Base-by-base conservation (phyloP, 495 filamentous ascomycete genomes). In the Podospora sp. region DNA sequence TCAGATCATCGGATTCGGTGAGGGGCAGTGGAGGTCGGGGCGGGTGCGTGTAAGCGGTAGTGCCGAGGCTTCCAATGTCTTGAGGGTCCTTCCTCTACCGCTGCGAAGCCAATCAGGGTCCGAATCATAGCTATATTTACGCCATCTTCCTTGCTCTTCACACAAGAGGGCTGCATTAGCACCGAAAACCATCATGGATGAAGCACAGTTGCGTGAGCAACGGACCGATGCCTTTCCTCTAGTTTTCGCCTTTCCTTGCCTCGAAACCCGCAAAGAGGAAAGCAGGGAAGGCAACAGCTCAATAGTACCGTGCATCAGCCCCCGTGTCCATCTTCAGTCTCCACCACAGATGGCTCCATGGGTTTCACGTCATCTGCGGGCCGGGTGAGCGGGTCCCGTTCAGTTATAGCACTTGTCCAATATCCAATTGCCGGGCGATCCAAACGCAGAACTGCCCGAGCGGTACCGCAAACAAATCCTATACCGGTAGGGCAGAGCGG, bases 401-500 rank as follows among this genome's bases (percentile, higher is more conserved):
- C 49, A 49, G 26, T 57, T 49, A 6, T 26, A 16, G 12, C 4
- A 5, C 4, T 8, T 33, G 4, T 33, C 29, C 29, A 33, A 33
- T 22, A 35, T 51, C 67, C 67, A 69, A 69, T 66, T 14, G 52
- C 25, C 18, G n/a, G n/a, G 27, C 11, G 52, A 51, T 27, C 52
- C 59, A 66, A 40, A 59, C 22, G 11, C 57, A 6, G 46, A 51
- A 14, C 26, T 64, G 12, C 51, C 33, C 64, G 65, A 70, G 60
- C 55, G 60, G 60, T 2, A 70, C 26, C 26, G 36, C 64, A 46
- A 60, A 29, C 52, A 25, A 16, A 52, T 40, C 6, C 55, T 26
- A 49, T 70, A 70, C 65, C 68, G 68, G 65, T 70, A 70, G 68
- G 68, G 68, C 68, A 70, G 68, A 70, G 20, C 35, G 8, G 20